Evolutionary conservation across 2,329 filamentous ascomycete species (phyloP), one percentile per base, ranked within the genome.

Genomic region (Ilyonectria sp.): DNA sequence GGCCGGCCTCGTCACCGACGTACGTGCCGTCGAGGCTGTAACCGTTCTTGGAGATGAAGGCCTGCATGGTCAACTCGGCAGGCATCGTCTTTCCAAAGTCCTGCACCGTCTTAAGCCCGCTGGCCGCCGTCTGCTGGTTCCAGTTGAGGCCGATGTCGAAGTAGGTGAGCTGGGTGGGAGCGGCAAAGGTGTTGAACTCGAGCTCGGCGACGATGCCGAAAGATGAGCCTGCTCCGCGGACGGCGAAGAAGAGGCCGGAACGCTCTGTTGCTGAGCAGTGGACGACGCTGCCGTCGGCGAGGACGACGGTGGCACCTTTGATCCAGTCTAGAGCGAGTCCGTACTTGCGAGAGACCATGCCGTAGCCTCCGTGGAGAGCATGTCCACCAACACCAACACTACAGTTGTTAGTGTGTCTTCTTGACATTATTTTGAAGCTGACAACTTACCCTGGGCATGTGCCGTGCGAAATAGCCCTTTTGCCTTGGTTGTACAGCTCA

Each of bases 391-490:
- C 59, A 17, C 77, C 77, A 26, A 79, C 77, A 44, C 75, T 75
- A 4, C 9, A 6, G 2, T 21, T 11, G n/a, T 75, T 53, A 75
- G 67, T 13, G 49, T 11, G 6, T 15, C 0, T 7, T 1, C 17
- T 43, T 1, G 13, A 5, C 7, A 37, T 13, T 13, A n/a, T 55
- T 1, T 2, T 13, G 11, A 13, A 10, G 2, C 40, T 4, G 49
- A 8, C 6, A 0, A 67, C 81, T 77, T 71, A 86, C 85, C 82
- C 84, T 2, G 86, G 85, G 70, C 86, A 88, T 6, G 86, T 87
- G 33, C 86, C 86, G 63, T 88, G 86, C 44, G 83, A 79, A 6
- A 88, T 78, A 5, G 83, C 85, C 4, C 75, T 82, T 72, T 71
- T 77, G 1, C 82, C 83, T 57, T 84, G 82, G 35, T 76, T 74